Evolutionary conservation across 106 monocot species (phyloP), one percentile per base, ranked within the genome.

Genomic region (Triglochin maritima): DNA sequence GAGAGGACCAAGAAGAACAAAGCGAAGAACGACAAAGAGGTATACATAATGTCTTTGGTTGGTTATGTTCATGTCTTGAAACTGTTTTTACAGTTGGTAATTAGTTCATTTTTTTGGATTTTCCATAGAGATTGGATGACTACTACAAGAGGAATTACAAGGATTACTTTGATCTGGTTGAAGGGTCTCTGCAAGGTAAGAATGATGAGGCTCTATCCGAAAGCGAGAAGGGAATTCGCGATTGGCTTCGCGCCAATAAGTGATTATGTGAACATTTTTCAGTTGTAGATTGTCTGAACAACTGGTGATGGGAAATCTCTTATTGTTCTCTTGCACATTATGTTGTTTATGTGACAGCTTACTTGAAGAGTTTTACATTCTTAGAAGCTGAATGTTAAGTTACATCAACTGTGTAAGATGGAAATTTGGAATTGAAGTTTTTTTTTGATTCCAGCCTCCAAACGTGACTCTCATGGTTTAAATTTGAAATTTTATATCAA

Each of bases 131-230:
- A 65, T 69, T 79, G 44, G 89, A 90, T 59, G 85, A 75, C 62
- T 95, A 85, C 64, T 83, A 90, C 81, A 85, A 68, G 74, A 67
- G 87, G 51, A 95, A 95, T 57, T 95, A 90, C 81, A 83, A 80
- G 75, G 94, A 90, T 59, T 95, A 90, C 81, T 95, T 90, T 65
- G 94, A 71, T 59, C 47, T 87, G 45, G 69, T 90, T 44, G 87
- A 95, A 71, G 90, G 90, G 2, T 77, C 84, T 47, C n/a, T 60
- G 7, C 68, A 74, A 52, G 85, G 78, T 13, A 95, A 95, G 79
- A 51, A 57, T 0, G 84, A 90, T 3, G 87, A 85, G 29, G 46
- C 58, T 6, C 85, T 87, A 42, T 77, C 94, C 5, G 87, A 95
- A 62, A 71, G 90, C 7, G 94, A 95, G 51, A 90, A 87, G 70